Evolutionary conservation across 192 early-diverging fungal genomes (phyloP), one percentile per base, ranked within the genome.

Genomic region (Coemansia furcata): DNA sequence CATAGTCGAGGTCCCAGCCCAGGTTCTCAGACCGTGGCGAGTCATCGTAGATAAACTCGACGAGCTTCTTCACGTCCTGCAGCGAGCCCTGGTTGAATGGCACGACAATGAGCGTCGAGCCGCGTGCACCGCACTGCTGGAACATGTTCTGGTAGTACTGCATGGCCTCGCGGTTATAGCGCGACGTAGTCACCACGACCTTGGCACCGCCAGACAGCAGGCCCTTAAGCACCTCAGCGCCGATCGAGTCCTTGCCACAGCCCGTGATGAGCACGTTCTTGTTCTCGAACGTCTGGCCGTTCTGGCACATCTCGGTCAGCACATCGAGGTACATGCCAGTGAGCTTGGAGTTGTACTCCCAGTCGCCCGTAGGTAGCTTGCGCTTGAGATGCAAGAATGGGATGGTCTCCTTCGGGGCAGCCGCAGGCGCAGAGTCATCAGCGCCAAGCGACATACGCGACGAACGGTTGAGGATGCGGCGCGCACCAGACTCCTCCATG

Each of bases 71-170:
- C 21, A 90, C 85, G 76, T 98, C 96, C 78, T 89, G 86, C 69
- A 86, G 80, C 6, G 94, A 95, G 61, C 87, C 94, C 67, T 90
- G 92, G 78, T 98, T 98, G 84, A 94, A 98, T 17, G 96, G 96
- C 49, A 98, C 94, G 19, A 98, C 90, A 19, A 96, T 85, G 50
- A 98, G 85, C 43, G 85, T 84, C 1, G 92, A 87, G 23, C 93
- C 93, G 77, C 91, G 91, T 37, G 95, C 91, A 21, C 96, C 96
- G 72, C 91, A 86, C 23, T 78, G 74, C 71, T 94, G 88, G 86
- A 92, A 98, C 68, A 94, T 89, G 32, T 78, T 68, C 68, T 93
- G 91, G 87, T 91, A 98, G 84, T 92, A 94, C 81, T 89, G 87
- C 38, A 91, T 89, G 8, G 87, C 86, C 7, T 21, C 37, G 50